These are phyloP conservation scores for Epithemia pelagica DNA, from an alignment of 108 stramenopile species.

Conservation along the genomic window DNA sequence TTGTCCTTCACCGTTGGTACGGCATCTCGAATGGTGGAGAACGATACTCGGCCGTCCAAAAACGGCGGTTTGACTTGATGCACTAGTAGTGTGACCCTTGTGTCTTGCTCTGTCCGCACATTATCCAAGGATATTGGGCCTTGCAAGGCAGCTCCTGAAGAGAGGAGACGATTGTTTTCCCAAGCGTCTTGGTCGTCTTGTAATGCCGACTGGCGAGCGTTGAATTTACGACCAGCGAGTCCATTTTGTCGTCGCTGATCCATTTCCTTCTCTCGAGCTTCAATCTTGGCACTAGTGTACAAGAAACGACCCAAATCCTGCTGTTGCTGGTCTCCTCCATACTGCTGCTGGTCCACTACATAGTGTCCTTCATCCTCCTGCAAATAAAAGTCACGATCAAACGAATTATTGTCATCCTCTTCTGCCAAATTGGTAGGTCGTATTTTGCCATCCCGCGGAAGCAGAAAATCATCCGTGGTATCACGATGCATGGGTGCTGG, in stretches of 20 bases:
- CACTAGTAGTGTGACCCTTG: constrained; percentile 78
- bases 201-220: constrained; percentile 62
- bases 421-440: neutral
- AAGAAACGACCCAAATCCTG: constrained; percentile 68
- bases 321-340: constrained; percentile 12
- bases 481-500: constrained; percentile 4
- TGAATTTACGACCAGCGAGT: constrained; percentile 9
- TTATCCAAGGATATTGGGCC: constrained; percentile 71
- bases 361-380: constrained; percentile 72
- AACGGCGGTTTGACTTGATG: constrained; percentile 98
- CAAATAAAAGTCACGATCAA: constrained; percentile 88
- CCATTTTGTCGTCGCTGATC: constrained; percentile 35
- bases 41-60: constrained; percentile 71
- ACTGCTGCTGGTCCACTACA: constrained; percentile 26
- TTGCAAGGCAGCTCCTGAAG: constrained; percentile 74
- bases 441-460: neutral
- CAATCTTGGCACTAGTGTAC: constrained; percentile 70
- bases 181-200: constrained; percentile 93
- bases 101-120: constrained; percentile 51
- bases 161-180: constrained; percentile 92
- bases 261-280: constrained; percentile 79
- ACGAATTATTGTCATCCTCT: constrained; percentile 56
- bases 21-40: constrained; percentile 74
- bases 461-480: neutral
- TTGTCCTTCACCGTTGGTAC: constrained; percentile 85